Evolutionary conservation across 1,139 yeast species (phyloP).

Genomic region (Nakaseomyces kungkrabaensis): DNA sequence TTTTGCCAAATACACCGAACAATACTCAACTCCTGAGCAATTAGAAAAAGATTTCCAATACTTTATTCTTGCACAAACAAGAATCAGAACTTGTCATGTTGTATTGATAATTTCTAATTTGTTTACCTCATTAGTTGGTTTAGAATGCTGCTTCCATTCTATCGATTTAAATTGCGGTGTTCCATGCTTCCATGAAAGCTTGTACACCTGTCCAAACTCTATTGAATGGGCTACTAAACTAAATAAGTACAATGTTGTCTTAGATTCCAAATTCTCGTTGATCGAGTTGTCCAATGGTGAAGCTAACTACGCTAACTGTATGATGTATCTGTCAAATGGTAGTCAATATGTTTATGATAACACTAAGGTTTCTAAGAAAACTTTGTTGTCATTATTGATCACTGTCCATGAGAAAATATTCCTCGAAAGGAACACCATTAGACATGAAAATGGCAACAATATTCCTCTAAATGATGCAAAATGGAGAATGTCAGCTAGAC

Average conservation of each 20-base stretch:
- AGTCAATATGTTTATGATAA: constrained; percentile 30
- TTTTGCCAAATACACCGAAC: constrained; percentile 28
- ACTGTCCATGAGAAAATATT: constrained; percentile 66
- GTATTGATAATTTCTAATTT: constrained; percentile 64
- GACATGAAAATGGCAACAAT: constrained; percentile 20
- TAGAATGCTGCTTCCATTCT: constrained; percentile 46
- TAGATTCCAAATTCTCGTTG: constrained; percentile 42
- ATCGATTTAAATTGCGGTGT: constrained; percentile 60
- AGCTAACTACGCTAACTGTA: constrained; percentile 40
- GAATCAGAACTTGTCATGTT: constrained; percentile 78
- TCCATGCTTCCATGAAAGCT: constrained; percentile 52
- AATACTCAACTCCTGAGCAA: constrained; percentile 30
- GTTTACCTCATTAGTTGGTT: constrained; percentile 59
- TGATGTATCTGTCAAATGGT: constrained; percentile 41
- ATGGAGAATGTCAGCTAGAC: constrained; percentile 57
- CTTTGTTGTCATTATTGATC: constrained; percentile 56
- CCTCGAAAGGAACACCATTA: constrained; percentile 35
- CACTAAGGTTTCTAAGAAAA: constrained; percentile 42
- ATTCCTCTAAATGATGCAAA: constrained; percentile 36
- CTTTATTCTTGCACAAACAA: constrained; percentile 69
- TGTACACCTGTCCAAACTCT: constrained; percentile 57
- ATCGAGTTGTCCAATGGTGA: constrained; percentile 52
- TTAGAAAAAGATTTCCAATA: constrained; percentile 55
- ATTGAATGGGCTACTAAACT: constrained; percentile 46
- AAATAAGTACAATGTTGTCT: constrained; percentile 28